phyloP scores from a whole-genome alignment of 495 filamentous ascomycete species.

The Endocarpon pusillum region DNA sequence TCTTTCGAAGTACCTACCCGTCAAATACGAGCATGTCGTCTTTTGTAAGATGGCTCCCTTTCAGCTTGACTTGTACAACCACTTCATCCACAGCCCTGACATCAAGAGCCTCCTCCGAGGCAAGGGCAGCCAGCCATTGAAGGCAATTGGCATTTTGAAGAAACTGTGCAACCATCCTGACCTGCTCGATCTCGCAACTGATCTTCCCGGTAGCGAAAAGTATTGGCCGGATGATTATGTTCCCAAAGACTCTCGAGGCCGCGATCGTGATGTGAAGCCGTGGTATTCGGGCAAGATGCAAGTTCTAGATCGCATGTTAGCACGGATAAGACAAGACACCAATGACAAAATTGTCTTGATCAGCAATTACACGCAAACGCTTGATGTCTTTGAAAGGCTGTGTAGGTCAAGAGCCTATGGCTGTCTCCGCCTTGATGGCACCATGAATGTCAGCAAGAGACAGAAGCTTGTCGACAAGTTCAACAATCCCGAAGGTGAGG shows the following conservation, averaged over 20 bases:
- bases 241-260: slow-evolving; percentile 68
- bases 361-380: slow-evolving; percentile 92
- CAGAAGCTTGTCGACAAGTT: slow-evolving; percentile 97
- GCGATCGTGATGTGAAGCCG: slow-evolving; percentile 80
- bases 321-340: slow-evolving; percentile 85
- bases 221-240: slow-evolving; percentile 78
- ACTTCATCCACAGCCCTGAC: slow-evolving; percentile 90
- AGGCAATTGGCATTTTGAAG: slow-evolving; percentile 90
- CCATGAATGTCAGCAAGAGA: slow-evolving; percentile 92
- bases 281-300: slow-evolving; percentile 99
- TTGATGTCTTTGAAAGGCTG: slow-evolving; percentile 86
- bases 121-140: slow-evolving; percentile 90
- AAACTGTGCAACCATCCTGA: slow-evolving; percentile 99
- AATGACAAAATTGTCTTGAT: slow-evolving; percentile 99
- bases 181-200: slow-evolving; percentile 63
- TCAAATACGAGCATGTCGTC: slow-evolving; percentile 99
- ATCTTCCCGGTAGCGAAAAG: slow-evolving; percentile 75
- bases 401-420: slow-evolving; percentile 78
- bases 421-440: slow-evolving; percentile 77
- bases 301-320: slow-evolving; percentile 95
- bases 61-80: slow-evolving; percentile 83
- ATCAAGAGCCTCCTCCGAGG: slow-evolving; percentile 84
- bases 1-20: slow-evolving; percentile 88
- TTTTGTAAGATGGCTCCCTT: slow-evolving; percentile 94
- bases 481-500: slow-evolving; percentile 79